Base-by-base conservation (phyloP, 495 filamentous ascomycete species). In the Aspergillus biplanus region DNA sequence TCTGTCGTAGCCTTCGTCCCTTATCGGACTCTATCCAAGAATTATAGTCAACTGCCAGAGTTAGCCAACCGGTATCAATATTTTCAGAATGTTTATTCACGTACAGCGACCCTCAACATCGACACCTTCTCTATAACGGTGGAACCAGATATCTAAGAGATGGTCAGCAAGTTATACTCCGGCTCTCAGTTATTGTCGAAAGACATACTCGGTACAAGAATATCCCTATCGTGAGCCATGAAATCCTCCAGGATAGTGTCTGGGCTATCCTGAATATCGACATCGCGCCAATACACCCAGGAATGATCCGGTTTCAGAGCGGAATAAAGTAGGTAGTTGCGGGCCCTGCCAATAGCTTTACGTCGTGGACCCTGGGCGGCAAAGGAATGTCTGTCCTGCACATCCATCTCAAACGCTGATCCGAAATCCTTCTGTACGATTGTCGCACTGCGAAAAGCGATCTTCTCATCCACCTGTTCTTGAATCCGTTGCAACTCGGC, bases 201-300 rank as follows among this genome's bases (percentile, higher is more conserved):
- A 56, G 44, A 32, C 91, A 71, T 91, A 97, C 93, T 99, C 1
- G 95, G 95, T 67, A 98, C 96, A 50, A 99, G 78, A 65, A 99
- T 86, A 75, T 99, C 95, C 71, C 85, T 86, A 73, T 98, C 90
- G 69, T 98, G 95, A 47, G 92, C 90, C 59, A 95, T 90, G 69
- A 98, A 96, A 71, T 99, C 94, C 80, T 99, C 92, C 21, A 99
- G 78, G 59, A 99, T 97, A 64, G 84, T 88, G 42, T 81, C 80
- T 6, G 96, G 92, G 73, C 90, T 96, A 66, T 99, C 95, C 32
- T 88, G 84, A 68, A 99, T 97, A 77, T 99, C 95, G 33, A 97
- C 92, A 72, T 99, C 95, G 59, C 96, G 87, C 95, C 95, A 99
- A 75, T 97, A 98, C 31, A 99, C 96, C 95, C 95, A 99, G 7